Percentiles rank a stretch among this genome's conserved stretches.
These are phyloP conservation scores for Apiospora hydei DNA, from an alignment of 2,329 filamentous ascomycete genomes.

Conservation along the genomic window DNA sequence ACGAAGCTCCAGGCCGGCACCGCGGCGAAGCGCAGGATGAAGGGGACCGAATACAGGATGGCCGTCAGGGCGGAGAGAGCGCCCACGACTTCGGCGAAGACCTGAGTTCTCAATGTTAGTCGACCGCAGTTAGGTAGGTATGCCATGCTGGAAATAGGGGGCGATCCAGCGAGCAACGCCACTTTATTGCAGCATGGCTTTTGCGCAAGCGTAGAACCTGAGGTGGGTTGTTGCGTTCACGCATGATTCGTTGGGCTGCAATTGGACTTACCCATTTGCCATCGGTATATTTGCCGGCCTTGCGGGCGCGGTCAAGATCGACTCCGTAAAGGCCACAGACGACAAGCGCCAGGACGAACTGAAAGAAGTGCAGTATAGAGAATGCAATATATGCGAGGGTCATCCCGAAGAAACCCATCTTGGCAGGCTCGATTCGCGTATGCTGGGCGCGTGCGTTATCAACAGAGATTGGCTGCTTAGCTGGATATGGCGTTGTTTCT, in stretches of 20 bases:
- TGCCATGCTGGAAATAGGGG: not conserved
- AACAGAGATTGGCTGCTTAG: conserved; percentile 5
- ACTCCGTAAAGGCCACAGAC: conserved; percentile 81
- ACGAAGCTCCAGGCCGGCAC: conserved; percentile 75
- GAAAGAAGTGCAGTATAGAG: conserved; percentile 72
- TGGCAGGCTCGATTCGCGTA: conserved; percentile 27
- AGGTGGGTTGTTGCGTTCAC: not conserved
- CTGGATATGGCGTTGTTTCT: not conserved
- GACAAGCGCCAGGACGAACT: conserved; percentile 78
- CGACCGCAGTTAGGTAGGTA: not conserved
- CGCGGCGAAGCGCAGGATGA: conserved; percentile 59
- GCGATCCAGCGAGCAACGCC: too few relatives aligned
- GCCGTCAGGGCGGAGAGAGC: conserved; percentile 70
- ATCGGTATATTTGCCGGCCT: conserved; percentile 59
- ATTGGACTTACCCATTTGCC: conserved; percentile 71
- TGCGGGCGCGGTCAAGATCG: conserved; percentile 65
- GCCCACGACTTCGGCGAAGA: conserved; percentile 77
- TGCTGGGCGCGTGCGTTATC: not conserved
- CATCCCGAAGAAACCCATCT: conserved; percentile 55
- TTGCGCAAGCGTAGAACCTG: not conserved
- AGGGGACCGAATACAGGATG: conserved; percentile 70
- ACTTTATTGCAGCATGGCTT: not conserved
- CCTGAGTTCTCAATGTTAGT: conserved; percentile 46
- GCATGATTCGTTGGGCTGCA: not conserved
- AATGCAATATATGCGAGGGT: conserved; percentile 61